Evolutionary conservation across 768 basidiomycete genomes (phyloP).

Genomic region (Leccinellum luteum): DNA sequence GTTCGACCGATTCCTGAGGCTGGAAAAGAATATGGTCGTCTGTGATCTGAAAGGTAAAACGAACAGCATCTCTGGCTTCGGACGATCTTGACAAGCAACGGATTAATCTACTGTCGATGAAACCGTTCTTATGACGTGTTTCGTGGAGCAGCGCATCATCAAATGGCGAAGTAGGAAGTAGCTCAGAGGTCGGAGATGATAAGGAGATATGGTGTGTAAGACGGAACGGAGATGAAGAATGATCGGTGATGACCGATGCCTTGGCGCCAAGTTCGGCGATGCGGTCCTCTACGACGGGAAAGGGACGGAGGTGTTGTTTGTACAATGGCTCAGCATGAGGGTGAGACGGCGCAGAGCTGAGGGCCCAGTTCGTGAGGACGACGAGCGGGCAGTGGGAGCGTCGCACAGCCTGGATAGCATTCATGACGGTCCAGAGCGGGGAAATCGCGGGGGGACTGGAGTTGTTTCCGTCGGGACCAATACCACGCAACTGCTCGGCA

Average conservation of each 20-base stretch:
- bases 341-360: constrained; percentile 30
- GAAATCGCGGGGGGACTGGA: constrained; percentile 12
- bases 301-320: constrained; percentile 52
- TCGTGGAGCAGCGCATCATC: constrained; percentile 17
- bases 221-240: constrained; percentile 25
- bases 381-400: constrained; percentile 48
- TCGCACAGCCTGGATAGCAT: constrained; percentile 48
- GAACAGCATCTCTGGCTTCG: constrained; percentile 11
- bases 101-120: constrained; percentile 19
- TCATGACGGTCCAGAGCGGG: constrained; percentile 46
- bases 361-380: constrained; percentile 63
- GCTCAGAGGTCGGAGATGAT: constrained; percentile 19
- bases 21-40: constrained; percentile 16
- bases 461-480: constrained; percentile 8
- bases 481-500: constrained; percentile 48
- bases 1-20: background rate
- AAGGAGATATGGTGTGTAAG: constrained; percentile 43
- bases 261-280: constrained; percentile 16
- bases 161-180: constrained; percentile 11
- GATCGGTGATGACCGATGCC: constrained; percentile 8
- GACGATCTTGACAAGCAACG: constrained; percentile 31
- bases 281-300: constrained; percentile 31
- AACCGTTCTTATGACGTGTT: constrained; percentile 18
- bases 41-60: constrained; percentile 27
- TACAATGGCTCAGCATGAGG: constrained; percentile 30